Evolutionary conservation across 2,329 filamentous ascomycete species (phyloP), one percentile per base, ranked within the genome.

Genomic region (Monosporascus sp.): DNA sequence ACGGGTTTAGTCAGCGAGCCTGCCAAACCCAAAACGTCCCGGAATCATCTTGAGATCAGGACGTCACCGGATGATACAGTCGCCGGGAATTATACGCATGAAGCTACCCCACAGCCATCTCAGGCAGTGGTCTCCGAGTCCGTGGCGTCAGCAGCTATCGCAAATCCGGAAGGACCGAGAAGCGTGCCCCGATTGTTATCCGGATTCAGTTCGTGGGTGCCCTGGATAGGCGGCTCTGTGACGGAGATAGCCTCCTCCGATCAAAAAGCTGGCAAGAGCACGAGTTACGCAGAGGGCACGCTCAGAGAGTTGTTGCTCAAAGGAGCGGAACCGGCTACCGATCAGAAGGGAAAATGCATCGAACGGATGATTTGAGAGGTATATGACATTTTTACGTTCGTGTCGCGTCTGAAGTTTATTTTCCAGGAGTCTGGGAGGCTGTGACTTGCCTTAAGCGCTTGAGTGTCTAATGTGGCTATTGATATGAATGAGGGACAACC

Each of bases 11-110:
- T 83, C 7, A 76, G 82, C 59, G 75, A 80, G 50, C 82, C 78
- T 4, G 80, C 81, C n/a, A 64, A 75, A 19, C 81, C 82, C 1
- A 78, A 81, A 58, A 82, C 79, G 2, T 84, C 80, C 0, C 77
- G 68, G 27, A 79, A 71, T 51, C 73, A 79, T 50, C 68, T 81
- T 1, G 72, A 78, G 52, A 76, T 78, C 17, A 72, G 75, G 19
- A 70, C 69, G 6, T 65, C 66, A 3, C 59, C 65, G 2, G 65
- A 67, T 43, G 57, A 63, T 7, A 52, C 63, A 5, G 61, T 46
- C 19, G 52, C 48, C 4, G 54, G 56, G 9, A 56, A 50, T 22
- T 57, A 52, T 31, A 53, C 55, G 68, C 52, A 72, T 8, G 63
- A 67, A 7, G 61, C 65, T 49, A 47, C 61, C 19, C 51, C 60